Conservation (phyloP, 176 grass and related monocot genomes). For the Bonia amplexicaulis region DNA sequence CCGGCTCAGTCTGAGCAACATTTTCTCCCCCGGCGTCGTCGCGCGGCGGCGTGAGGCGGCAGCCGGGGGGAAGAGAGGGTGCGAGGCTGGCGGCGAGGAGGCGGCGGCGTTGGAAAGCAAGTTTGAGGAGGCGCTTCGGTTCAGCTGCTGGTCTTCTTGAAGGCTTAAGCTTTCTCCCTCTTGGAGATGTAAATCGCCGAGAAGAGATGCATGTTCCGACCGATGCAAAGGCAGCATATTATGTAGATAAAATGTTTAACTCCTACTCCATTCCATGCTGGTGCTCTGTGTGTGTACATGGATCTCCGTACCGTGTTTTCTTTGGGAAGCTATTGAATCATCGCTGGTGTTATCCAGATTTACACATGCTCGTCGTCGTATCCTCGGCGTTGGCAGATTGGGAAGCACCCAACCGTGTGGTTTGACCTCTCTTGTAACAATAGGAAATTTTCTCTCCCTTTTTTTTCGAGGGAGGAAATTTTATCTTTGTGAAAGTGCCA, state of each 20-base stretch:
- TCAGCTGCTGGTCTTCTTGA: constrained; percentile 71
- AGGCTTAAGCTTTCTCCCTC: neutral
- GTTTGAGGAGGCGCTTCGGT: constrained; percentile 57
- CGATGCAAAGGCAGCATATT: neutral
- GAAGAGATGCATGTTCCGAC: neutral
- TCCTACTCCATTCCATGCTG: neutral
- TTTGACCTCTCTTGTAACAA: neutral
- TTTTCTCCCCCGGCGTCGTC: neutral
- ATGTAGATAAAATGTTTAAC: neutral
- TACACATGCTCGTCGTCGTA: neutral
- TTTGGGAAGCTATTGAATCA: neutral
- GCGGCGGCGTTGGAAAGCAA: constrained; percentile 16
- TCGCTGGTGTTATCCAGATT: neutral
- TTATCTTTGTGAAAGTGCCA: too few species aligned
- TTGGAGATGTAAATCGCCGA: neutral
- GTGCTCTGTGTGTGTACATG: neutral
- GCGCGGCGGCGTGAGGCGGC: neutral
- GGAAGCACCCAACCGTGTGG: neutral
- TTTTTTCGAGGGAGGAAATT: too few species aligned
- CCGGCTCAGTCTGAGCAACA: constrained; percentile 9
- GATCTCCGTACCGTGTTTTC: neutral
- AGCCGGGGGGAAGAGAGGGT: neutral
- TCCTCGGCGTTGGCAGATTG: neutral
- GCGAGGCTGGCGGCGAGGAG: neutral
- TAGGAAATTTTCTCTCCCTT: too few species aligned